Evolutionary conservation across 2,329 filamentous ascomycete genomes (phyloP).

Genomic region (Iodosphaeria phyllophila): DNA sequence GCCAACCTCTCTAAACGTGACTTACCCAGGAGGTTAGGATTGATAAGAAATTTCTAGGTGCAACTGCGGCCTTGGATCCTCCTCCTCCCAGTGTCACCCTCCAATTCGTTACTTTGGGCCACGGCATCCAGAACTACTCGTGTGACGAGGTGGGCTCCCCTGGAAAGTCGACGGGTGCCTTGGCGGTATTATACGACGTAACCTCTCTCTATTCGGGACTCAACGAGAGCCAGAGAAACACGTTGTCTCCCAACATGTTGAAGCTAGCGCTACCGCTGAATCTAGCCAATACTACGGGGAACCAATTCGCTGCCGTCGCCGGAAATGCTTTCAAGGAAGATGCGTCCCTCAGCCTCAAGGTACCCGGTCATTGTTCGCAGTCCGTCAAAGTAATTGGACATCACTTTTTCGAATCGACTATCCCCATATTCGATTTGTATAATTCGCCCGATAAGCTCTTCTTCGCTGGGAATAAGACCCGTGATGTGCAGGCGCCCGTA

Average conservation of each 20-base stretch:
- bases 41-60: too few relatives aligned
- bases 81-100: conserved; percentile 21
- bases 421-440: conserved; percentile 41
- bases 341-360: conserved; percentile 18
- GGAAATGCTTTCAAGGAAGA: conserved; percentile 24
- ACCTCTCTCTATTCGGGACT: conserved; percentile 32
- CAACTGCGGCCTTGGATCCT: conserved; percentile 25
- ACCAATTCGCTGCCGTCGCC: conserved; percentile 22
- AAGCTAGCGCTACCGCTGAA: conserved; percentile 27
- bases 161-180: conserved; percentile 26
- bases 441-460: conserved; percentile 21
- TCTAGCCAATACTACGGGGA: conserved; percentile 14
- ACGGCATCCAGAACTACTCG: conserved; percentile 53
- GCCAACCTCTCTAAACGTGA: too few relatives aligned
- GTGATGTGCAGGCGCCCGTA: conserved; percentile 29
- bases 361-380: conserved; percentile 9
- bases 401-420: conserved; percentile 43
- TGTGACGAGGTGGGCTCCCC: conserved; percentile 22
- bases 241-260: conserved; percentile 21
- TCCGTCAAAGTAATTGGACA: conserved; percentile 32
- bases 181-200: conserved; percentile 41
- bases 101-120: conserved; percentile 38
- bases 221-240: conserved; percentile 16
- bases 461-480: conserved; percentile 28
- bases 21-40: too few relatives aligned